phyloP scores from a whole-genome alignment of 768 basidiomycete species.

The Pisolithus sp. region DNA sequence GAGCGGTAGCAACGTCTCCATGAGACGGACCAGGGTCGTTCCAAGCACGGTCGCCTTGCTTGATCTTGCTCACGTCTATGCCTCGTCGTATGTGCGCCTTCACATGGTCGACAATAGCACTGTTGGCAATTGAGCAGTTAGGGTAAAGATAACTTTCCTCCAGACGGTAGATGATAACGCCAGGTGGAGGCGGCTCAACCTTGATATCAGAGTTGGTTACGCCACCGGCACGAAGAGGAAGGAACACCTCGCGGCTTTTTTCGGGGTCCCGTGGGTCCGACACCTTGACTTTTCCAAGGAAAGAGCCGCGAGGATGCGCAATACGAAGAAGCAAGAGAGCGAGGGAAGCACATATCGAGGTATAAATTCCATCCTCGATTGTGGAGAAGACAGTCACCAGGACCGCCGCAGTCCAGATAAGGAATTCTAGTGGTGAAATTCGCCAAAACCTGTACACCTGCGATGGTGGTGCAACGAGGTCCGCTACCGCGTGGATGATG shows the following conservation, averaged over 20 bases:
- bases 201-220: slow-evolving; percentile 64
- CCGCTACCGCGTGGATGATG: slow-evolving; percentile 89
- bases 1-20: slow-evolving; percentile 41
- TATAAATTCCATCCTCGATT: slow-evolving; percentile 91
- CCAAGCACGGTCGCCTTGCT: slow-evolving; percentile 78
- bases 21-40: slow-evolving; percentile 80
- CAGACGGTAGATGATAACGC: slow-evolving; percentile 85
- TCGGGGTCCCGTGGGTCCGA: slow-evolving; percentile 30
- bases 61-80: slow-evolving; percentile 60
- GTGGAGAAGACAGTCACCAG: slow-evolving; percentile 87
- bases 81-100: slow-evolving; percentile 73
- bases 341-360: slow-evolving; percentile 73
- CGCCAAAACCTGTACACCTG: slow-evolving; percentile 90
- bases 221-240: slow-evolving; percentile 61
- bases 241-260: slow-evolving; percentile 66
- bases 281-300: slow-evolving; percentile 81
- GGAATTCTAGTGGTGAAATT: slow-evolving; percentile 85
- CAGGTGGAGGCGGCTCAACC: slow-evolving; percentile 74
- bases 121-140: slow-evolving; percentile 64
- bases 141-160: slow-evolving; percentile 89
- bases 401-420: slow-evolving; percentile 85
- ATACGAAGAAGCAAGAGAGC: slow-evolving; percentile 79
- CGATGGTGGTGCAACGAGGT: slow-evolving; percentile 78
- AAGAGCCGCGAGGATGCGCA: slow-evolving; percentile 82
- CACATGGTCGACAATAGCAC: slow-evolving; percentile 73